Evolutionary conservation across 108 stramenopile genomes (phyloP).

Genomic region (Nitzschia sp.): DNA sequence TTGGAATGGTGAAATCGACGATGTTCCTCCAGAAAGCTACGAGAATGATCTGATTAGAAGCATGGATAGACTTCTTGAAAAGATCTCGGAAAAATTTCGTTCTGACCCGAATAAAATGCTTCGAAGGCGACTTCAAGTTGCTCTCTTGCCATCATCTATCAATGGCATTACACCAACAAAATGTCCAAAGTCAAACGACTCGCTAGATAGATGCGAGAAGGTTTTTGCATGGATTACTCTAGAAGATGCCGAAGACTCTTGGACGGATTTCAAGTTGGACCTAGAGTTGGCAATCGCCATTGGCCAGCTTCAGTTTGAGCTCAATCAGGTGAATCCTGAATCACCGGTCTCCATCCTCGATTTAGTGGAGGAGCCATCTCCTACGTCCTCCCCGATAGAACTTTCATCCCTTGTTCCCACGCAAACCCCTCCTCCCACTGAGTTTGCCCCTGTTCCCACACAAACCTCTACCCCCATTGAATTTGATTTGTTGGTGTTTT

Average conservation of each 20-base stretch:
- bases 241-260: conserved; percentile 13
- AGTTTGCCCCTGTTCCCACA: not conserved
- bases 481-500: conserved; percentile 9
- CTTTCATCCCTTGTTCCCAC: not conserved
- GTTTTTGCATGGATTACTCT: conserved; percentile 24
- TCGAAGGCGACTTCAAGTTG: not conserved
- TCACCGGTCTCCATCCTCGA: conserved; percentile 21
- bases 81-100: conserved; percentile 1
- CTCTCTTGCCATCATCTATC: conserved; percentile 21
- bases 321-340: conserved; percentile 22
- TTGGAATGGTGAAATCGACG: conserved; percentile 17
- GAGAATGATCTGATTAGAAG: conserved; percentile 21
- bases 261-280: conserved; percentile 9
- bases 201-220: conserved; percentile 20
- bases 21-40: conserved; percentile 17
- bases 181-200: conserved; percentile 5
- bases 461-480: not conserved
- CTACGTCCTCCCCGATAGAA: not conserved
- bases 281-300: conserved; percentile 17
- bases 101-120: not conserved
- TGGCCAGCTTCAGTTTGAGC: conserved; percentile 27
- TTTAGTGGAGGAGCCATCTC: not conserved
- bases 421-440: not conserved
- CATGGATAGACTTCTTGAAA: conserved; percentile 27
- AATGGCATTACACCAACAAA: not conserved